Conservation (phyloP, 1,284 basidiomycete species). For the Polyporus tsugae region DNA sequence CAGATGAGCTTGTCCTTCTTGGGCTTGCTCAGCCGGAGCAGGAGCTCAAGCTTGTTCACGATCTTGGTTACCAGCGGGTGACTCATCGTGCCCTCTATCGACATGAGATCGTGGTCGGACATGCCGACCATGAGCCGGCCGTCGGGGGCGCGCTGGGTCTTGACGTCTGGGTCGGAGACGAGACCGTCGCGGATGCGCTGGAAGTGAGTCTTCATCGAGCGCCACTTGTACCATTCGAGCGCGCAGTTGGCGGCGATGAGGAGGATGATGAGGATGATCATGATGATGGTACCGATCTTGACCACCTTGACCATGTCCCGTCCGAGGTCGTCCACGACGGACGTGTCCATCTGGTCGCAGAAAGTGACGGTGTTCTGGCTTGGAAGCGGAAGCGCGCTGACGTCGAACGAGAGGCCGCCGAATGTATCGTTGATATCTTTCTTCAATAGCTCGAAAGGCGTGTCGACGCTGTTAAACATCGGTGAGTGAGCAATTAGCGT, state of each 20-base stretch:
- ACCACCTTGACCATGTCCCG: constrained; percentile 78
- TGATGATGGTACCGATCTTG: constrained; percentile 78
- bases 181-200: constrained; percentile 78
- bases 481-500: constrained; percentile 27
- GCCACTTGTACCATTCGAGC: constrained; percentile 86
- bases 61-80: constrained; percentile 79
- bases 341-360: constrained; percentile 81
- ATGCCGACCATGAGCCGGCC: constrained; percentile 53
- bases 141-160: constrained; percentile 48
- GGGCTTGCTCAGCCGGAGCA: constrained; percentile 61
- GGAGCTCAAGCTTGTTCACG: constrained; percentile 58
- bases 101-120: constrained; percentile 78
- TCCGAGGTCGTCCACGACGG: constrained; percentile 85
- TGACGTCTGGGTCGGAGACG: constrained; percentile 69
- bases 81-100: constrained; percentile 69
- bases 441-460: constrained; percentile 87
- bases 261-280: constrained; percentile 68
- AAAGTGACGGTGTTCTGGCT: constrained; percentile 69
- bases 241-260: constrained; percentile 72
- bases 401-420: constrained; percentile 71
- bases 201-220: constrained; percentile 68
- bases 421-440: constrained; percentile 90
- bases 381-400: constrained; percentile 78
- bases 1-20: constrained; percentile 76
- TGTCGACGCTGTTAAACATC: constrained; percentile 67